These are phyloP conservation scores for Tritrichomonas foetus DNA, from an alignment of 208 protist genomes.

Conservation along the genomic window DNA sequence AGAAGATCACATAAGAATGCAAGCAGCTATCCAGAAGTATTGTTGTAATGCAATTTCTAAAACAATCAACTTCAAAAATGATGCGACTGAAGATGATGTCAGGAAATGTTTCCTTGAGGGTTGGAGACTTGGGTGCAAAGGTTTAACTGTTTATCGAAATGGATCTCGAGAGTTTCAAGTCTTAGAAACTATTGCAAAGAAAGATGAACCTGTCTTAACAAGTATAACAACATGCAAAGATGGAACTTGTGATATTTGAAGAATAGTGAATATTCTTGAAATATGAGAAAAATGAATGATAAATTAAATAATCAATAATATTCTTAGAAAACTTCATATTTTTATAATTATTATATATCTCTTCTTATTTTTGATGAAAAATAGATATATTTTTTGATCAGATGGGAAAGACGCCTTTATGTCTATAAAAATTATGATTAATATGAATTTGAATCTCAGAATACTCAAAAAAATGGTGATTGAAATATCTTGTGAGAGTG, in stretches of 20 bases:
- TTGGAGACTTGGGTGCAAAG: neutral
- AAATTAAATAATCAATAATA: no score
- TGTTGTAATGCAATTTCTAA: neutral
- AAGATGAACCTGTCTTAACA: neutral
- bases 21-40: neutral
- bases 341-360: no score
- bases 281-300: no score
- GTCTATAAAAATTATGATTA: no score
- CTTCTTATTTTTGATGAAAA: no score
- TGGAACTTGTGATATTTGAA: constrained; percentile 6
- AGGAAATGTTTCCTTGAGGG: neutral
- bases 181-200: neutral
- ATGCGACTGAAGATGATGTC: neutral
- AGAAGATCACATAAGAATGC: neutral
- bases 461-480: no score
- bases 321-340: no score
- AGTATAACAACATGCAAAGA: neutral
- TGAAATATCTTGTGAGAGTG: no score
- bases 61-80: neutral
- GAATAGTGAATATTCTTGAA: neutral
- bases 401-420: no score
- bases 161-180: neutral
- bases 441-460: no score
- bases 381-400: no score
- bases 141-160: neutral